These are phyloP conservation scores for Aureobasidium sp. DNA, from an alignment of 2,329 filamentous ascomycete species.

Conservation along the genomic window DNA sequence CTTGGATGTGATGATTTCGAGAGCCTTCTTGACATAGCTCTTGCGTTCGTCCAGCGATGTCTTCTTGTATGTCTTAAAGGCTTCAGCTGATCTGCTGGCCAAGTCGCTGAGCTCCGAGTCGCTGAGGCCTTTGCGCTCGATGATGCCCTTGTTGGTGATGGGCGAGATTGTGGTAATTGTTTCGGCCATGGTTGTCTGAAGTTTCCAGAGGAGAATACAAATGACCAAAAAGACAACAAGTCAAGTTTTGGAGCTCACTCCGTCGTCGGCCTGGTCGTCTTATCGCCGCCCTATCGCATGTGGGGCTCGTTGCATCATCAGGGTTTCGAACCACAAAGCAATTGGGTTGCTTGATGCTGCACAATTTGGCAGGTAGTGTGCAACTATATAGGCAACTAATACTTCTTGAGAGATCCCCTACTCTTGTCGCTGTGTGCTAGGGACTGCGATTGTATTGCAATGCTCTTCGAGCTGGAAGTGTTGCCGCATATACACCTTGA, in stretches of 20 bases:
- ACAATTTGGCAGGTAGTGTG: too few species aligned
- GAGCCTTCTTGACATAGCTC: slow-evolving; percentile 69
- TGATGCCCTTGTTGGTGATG: slow-evolving; percentile 73
- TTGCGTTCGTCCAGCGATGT: slow-evolving; percentile 69
- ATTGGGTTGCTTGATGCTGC: neutral
- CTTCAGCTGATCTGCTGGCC: slow-evolving; percentile 61
- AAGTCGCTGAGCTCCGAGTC: slow-evolving; percentile 60
- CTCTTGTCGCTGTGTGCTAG: too few species aligned
- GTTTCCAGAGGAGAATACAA: neutral
- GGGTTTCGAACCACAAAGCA: neutral
- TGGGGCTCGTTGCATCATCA: neutral
- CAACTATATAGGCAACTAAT: too few species aligned
- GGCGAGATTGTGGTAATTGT: slow-evolving; percentile 76
- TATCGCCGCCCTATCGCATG: slow-evolving; percentile 1
- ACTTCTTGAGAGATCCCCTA: too few species aligned
- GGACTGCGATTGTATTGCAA: too few species aligned
- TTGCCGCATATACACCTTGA: too few species aligned
- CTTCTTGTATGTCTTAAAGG: slow-evolving; percentile 68
- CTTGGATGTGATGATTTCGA: slow-evolving; percentile 59
- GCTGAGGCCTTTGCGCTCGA: slow-evolving; percentile 69
- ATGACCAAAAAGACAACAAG: neutral
- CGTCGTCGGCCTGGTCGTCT: neutral
- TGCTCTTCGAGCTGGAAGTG: too few species aligned
- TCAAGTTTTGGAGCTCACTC: neutral
- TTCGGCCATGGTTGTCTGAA: slow-evolving; percentile 38